Percentiles rank a stretch among this genome's conserved stretches.
phyloP scores from a whole-genome alignment of 1,284 basidiomycete genomes.

The Neotropicomus parvogracilis region DNA sequence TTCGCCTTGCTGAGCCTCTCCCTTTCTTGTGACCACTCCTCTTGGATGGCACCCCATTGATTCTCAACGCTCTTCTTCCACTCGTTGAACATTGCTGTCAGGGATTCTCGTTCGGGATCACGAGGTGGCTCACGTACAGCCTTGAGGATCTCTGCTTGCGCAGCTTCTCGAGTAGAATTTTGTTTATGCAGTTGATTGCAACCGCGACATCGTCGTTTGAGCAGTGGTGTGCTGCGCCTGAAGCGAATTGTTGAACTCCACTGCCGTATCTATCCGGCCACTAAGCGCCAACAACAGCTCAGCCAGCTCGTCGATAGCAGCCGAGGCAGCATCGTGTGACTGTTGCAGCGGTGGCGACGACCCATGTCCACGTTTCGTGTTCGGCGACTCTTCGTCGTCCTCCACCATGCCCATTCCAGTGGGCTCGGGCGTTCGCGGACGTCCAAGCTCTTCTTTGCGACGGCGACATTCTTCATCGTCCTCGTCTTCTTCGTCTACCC shows the following conservation, averaged over 20 bases:
- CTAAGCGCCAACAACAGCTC: constrained; percentile 71
- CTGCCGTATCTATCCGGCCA: constrained; percentile 72
- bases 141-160: constrained; percentile 39
- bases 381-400: constrained; percentile 35
- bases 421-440: constrained; percentile 75
- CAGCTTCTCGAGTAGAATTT: constrained; percentile 43
- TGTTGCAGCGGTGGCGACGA: constrained; percentile 17
- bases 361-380: constrained; percentile 18
- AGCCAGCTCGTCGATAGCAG: constrained; percentile 56
- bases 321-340: constrained; percentile 25
- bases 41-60: constrained; percentile 64
- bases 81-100: constrained; percentile 54
- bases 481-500: constrained; percentile 74
- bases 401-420: constrained; percentile 61
- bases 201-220: constrained; percentile 69
- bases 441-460: constrained; percentile 56
- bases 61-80: constrained; percentile 75
- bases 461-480: constrained; percentile 43
- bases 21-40: constrained; percentile 81
- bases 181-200: constrained; percentile 55
- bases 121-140: constrained; percentile 33
- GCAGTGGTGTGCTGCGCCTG: constrained; percentile 79
- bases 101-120: constrained; percentile 40
- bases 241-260: constrained; percentile 70
- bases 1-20: constrained; percentile 71